Evolutionary conservation across 1,139 yeast genomes (phyloP), one percentile per base, ranked within the genome.

Genomic region (Zygosaccharomyces sapae): DNA sequence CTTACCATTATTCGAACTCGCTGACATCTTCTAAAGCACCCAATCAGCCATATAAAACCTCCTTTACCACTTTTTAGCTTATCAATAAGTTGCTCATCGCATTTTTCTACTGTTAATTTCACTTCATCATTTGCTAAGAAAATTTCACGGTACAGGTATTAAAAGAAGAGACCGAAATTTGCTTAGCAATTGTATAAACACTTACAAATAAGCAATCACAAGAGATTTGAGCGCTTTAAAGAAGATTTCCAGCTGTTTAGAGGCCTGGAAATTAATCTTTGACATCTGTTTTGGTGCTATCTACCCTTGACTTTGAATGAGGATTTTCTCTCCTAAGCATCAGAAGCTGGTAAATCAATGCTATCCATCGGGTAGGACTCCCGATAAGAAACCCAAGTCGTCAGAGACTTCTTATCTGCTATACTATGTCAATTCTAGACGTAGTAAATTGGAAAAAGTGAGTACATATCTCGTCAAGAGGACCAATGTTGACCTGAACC

Each of bases 381-480:
- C 78, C 5, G 96, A 89, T 58, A 89, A 89, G 69, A 83, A 85
- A 58, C 96, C 98, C 8, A 90, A 90, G 65, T 81, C 95, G 1
- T 87, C 95, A 12, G 97, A 92, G 66, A 74, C 94, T 44, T 85
- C 95, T 50, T 89, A 89, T 65, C 74, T 92, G 56, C 70, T 90
- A 36, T 92, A 86, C 71, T 90, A 90, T 66, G 96, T 95, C n/a
- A 83, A 95, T 37, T 85, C 96, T 5, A 75, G 97, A 57, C 74
- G 96, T 51, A 83, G 88, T 37, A 92, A 92, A 64, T 73, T 92
- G 54, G 92, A 86, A 57, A 90, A 90, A 61, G 96, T 92, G 13
- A 84, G 90, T 20, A 70, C 71, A 7, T 88, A 83, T 61, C 68
- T 92, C 49, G 76, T 77, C 44, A 79, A 75, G 55, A 83, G 80